Evolutionary conservation across 176 grass and related monocot genomes (phyloP).

Genomic region (Musa schizocarpa): DNA sequence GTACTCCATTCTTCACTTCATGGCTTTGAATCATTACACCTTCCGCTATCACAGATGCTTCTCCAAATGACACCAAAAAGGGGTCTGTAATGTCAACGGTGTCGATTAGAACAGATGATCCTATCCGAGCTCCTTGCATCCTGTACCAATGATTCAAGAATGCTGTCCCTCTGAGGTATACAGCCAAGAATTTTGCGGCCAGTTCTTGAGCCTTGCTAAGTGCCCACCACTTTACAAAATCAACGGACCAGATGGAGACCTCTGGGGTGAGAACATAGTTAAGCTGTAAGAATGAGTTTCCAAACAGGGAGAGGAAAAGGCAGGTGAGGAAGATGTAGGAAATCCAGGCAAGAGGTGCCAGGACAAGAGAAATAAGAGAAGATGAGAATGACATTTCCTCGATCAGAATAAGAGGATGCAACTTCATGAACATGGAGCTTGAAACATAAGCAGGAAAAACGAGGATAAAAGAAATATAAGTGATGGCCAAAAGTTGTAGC

Average conservation of each 20-base stretch:
- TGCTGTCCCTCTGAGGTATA: constrained; percentile 52
- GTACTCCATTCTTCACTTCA: constrained; percentile 44
- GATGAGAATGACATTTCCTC: constrained; percentile 27
- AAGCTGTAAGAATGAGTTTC: constrained; percentile 55
- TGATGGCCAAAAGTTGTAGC: constrained; percentile 44
- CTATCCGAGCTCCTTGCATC: constrained; percentile 60
- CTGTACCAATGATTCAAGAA: constrained; percentile 67
- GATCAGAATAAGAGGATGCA: constrained; percentile 22
- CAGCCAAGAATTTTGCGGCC: constrained; percentile 51
- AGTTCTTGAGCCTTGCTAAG: constrained; percentile 51
- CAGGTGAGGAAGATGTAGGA: constrained; percentile 45
- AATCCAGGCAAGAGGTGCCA: constrained; percentile 61
- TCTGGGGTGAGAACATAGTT: constrained; percentile 58
- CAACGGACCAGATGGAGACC: constrained; percentile 54
- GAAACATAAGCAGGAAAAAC: constrained; percentile 51
- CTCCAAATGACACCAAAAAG: constrained; percentile 41
- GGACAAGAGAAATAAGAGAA: constrained; percentile 38
- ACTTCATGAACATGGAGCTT: constrained; percentile 29
- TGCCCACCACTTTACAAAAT: constrained; percentile 78
- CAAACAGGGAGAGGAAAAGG: constrained; percentile 43
- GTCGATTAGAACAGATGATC: constrained; percentile 56
- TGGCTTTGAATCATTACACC: constrained; percentile 54
- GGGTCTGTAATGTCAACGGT: constrained; percentile 61
- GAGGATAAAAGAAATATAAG: constrained; percentile 48
- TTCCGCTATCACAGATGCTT: constrained; percentile 49